phyloP scores from a whole-genome alignment of 129 eudicot species.

The Flaveria linearis region DNA sequence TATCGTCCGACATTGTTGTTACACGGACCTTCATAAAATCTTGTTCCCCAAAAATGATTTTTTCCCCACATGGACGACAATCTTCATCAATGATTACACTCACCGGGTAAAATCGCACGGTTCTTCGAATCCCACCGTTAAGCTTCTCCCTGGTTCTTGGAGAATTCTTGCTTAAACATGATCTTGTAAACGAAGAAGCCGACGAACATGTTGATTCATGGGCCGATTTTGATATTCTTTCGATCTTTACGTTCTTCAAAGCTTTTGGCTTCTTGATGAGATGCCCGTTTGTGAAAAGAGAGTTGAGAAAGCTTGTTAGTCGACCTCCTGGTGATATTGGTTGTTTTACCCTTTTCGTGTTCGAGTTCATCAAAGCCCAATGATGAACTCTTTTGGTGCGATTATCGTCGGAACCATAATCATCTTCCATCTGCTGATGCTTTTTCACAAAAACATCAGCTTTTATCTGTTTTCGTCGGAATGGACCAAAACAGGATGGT shows the following conservation, averaged over 20 bases:
- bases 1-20: not conserved
- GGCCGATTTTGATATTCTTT: slow-evolving; percentile 33
- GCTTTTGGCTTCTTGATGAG: slow-evolving; percentile 43
- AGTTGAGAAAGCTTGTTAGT: slow-evolving; percentile 53
- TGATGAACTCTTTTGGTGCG: slow-evolving; percentile 3
- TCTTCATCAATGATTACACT: slow-evolving; percentile 68
- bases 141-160: slow-evolving; percentile 50
- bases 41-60: slow-evolving; percentile 28
- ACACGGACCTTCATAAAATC: slow-evolving; percentile 1
- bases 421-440: too few relatives aligned
- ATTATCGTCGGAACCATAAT: too few relatives aligned
- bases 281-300: slow-evolving; percentile 48
- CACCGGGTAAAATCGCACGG: slow-evolving; percentile 68
- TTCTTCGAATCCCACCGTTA: slow-evolving; percentile 45
- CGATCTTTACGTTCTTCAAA: not conserved
- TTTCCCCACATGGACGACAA: slow-evolving; percentile 55
- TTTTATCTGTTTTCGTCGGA: slow-evolving; percentile 42
- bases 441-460: not conserved
- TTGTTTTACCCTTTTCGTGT: slow-evolving; percentile 66
- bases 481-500: slow-evolving; percentile 49
- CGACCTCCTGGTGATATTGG: slow-evolving; percentile 81
- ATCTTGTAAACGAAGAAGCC: slow-evolving; percentile 67
- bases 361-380: slow-evolving; percentile 13
- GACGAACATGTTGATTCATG: slow-evolving; percentile 57
- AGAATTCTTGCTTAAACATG: slow-evolving; percentile 70